phyloP scores from a whole-genome alignment of 2,329 filamentous ascomycete genomes.

The Aspergillus sp. region DNA sequence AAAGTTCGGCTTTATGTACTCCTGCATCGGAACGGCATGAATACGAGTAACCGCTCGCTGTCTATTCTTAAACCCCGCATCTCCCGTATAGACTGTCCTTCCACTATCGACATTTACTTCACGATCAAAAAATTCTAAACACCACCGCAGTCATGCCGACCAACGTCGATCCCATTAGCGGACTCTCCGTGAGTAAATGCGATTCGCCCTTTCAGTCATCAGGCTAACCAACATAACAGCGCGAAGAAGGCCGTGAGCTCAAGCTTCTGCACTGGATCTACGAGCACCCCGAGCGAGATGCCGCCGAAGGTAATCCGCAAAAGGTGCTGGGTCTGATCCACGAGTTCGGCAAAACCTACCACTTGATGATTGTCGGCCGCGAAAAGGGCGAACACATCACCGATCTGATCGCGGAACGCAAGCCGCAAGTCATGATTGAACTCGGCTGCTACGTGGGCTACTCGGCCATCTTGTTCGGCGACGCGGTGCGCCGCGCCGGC shows the following conservation, averaged over 20 bases:
- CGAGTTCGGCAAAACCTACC: slow-evolving; percentile 64
- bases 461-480: slow-evolving; percentile 72
- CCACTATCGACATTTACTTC: too few species aligned
- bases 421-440: slow-evolving; percentile 71
- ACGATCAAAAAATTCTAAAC: too few species aligned
- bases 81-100: too few species aligned
- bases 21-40: too few species aligned
- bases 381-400: slow-evolving; percentile 70
- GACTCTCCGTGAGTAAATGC: too few species aligned
- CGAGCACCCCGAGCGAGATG: slow-evolving; percentile 57
- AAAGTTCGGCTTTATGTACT: too few species aligned
- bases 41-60: too few species aligned
- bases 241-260: slow-evolving; percentile 69
- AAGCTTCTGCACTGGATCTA: slow-evolving; percentile 70
- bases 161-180: too few species aligned
- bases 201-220: neutral
- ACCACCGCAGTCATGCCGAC: too few species aligned
- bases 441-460: slow-evolving; percentile 80
- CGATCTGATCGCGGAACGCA: slow-evolving; percentile 64
- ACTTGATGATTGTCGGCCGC: slow-evolving; percentile 77
- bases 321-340: slow-evolving; percentile 69
- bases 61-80: too few species aligned
- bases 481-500: slow-evolving; percentile 61
- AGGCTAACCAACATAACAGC: slow-evolving; percentile 9
- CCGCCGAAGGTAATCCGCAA: slow-evolving; percentile 62